phyloP scores from a whole-genome alignment of 2,329 filamentous ascomycete species.

The Epicoccum sorghinum region DNA sequence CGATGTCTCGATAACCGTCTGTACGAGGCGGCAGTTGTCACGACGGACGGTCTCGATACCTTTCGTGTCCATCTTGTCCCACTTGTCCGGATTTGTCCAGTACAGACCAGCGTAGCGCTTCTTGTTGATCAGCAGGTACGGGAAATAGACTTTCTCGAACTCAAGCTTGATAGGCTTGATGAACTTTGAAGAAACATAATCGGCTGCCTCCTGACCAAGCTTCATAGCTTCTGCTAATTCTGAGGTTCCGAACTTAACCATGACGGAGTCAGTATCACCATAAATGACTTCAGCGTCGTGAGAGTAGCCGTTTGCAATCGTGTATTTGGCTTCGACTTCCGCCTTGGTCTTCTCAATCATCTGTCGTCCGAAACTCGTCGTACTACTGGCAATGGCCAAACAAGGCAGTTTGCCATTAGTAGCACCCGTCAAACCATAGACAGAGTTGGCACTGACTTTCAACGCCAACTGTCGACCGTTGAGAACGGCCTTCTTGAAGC shows the following conservation, averaged over 20 bases:
- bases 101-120: slow-evolving; percentile 98
- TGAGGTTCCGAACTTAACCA: slow-evolving; percentile 96
- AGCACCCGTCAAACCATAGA: slow-evolving; percentile 95
- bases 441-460: slow-evolving; percentile 96
- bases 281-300: slow-evolving; percentile 98
- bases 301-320: slow-evolving; percentile 89
- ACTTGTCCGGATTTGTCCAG: slow-evolving; percentile 93
- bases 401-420: slow-evolving; percentile 96
- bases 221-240: slow-evolving; percentile 91
- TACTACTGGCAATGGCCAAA: slow-evolving; percentile 93
- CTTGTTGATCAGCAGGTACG: slow-evolving; percentile 98
- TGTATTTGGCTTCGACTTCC: slow-evolving; percentile 91
- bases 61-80: slow-evolving; percentile 99
- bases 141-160: slow-evolving; percentile 99
- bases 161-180: slow-evolving; percentile 97
- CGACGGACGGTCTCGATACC: slow-evolving; percentile 97
- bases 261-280: slow-evolving; percentile 98
- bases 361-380: slow-evolving; percentile 93
- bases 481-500: slow-evolving; percentile 96
- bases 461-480: slow-evolving; percentile 96
- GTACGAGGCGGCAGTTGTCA: slow-evolving; percentile 94
- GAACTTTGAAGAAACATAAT: slow-evolving; percentile 89
- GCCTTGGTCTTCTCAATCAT: slow-evolving; percentile 99
- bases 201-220: slow-evolving; percentile 89
- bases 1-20: slow-evolving; percentile 97